These are phyloP conservation scores for Coemansia sp. DNA, from an alignment of 192 early-diverging fungal species.

Conservation along the genomic window DNA sequence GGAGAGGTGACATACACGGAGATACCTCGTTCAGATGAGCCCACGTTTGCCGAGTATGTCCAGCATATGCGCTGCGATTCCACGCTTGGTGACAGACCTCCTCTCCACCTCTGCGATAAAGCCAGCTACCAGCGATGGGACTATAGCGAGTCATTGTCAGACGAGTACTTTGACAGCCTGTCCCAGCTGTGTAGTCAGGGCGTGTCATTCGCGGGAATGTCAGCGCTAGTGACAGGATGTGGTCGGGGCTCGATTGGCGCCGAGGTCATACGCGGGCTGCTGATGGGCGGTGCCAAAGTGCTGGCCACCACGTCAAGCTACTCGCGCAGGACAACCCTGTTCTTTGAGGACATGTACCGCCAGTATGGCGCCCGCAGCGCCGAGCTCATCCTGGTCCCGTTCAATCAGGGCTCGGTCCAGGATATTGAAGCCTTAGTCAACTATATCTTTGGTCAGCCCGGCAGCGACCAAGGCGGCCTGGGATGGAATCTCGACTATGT, in stretches of 20 bases:
- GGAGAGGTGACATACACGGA: constrained; percentile 78
- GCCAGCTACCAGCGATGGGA: constrained; percentile 52
- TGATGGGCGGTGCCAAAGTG: constrained; percentile 88
- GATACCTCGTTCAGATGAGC: constrained; percentile 62
- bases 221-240: constrained; percentile 84
- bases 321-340: constrained; percentile 69
- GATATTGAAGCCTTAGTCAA: constrained; percentile 73
- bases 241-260: constrained; percentile 89
- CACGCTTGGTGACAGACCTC: constrained; percentile 20
- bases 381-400: constrained; percentile 82
- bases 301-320: constrained; percentile 89
- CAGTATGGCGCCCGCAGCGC: constrained; percentile 77
- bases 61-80: constrained; percentile 53
- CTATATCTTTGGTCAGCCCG: constrained; percentile 73
- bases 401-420: constrained; percentile 84
- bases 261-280: constrained; percentile 76
- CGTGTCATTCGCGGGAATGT: constrained; percentile 74
- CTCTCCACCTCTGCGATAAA: constrained; percentile 11
- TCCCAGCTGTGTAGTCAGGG: constrained; percentile 64
- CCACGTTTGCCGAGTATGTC: constrained; percentile 80
- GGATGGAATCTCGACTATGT: constrained; percentile 90
- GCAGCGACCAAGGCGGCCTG: constrained; percentile 61
- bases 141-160: constrained; percentile 61
- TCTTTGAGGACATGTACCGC: constrained; percentile 86
- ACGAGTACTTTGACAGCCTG: constrained; percentile 68